Conservation (phyloP, 768 basidiomycete species). For the Nevesoporus exiguus region DNA sequence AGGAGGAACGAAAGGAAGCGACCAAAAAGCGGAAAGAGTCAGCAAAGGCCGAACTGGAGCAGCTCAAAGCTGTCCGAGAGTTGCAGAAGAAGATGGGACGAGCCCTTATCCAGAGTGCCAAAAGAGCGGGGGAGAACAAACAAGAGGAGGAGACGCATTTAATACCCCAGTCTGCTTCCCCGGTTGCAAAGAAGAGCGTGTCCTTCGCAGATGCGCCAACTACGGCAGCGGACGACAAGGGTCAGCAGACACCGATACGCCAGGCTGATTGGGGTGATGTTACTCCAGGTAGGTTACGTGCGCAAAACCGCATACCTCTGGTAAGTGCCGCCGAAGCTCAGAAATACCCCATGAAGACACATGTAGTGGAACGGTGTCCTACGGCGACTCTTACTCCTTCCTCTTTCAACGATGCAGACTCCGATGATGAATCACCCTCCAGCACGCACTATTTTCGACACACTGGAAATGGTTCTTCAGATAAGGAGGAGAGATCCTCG, state of each 20-base stretch:
- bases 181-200: slow-evolving; percentile 58
- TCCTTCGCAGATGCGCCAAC: slow-evolving; percentile 52
- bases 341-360: slow-evolving; percentile 57
- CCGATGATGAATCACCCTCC: slow-evolving; percentile 65
- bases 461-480: slow-evolving; percentile 25
- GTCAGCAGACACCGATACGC: slow-evolving; percentile 1
- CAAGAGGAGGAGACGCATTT: slow-evolving; percentile 28
- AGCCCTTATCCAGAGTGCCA: slow-evolving; percentile 48
- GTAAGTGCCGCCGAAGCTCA: slow-evolving; percentile 30
- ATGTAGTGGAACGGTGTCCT: slow-evolving; percentile 64
- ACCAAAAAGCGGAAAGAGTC: slow-evolving; percentile 50
- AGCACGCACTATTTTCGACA: slow-evolving; percentile 33
- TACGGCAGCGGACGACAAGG: slow-evolving; percentile 18
- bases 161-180: slow-evolving; percentile 27
- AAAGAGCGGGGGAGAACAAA: slow-evolving; percentile 33
- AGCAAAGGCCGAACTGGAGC: slow-evolving; percentile 40
- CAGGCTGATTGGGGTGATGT: slow-evolving; percentile 53
- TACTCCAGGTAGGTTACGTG: slow-evolving; percentile 45
- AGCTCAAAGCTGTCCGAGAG: slow-evolving; percentile 38
- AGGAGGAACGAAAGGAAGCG: slow-evolving; percentile 44
- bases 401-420: slow-evolving; percentile 39
- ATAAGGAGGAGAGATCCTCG: slow-evolving; percentile 17
- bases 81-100: slow-evolving; percentile 80
- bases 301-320: slow-evolving; percentile 36
- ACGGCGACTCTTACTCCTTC: slow-evolving; percentile 20